These are phyloP conservation scores for Pichia sporocuriosa DNA, from an alignment of 805 yeast genomes.

Conservation along the genomic window DNA sequence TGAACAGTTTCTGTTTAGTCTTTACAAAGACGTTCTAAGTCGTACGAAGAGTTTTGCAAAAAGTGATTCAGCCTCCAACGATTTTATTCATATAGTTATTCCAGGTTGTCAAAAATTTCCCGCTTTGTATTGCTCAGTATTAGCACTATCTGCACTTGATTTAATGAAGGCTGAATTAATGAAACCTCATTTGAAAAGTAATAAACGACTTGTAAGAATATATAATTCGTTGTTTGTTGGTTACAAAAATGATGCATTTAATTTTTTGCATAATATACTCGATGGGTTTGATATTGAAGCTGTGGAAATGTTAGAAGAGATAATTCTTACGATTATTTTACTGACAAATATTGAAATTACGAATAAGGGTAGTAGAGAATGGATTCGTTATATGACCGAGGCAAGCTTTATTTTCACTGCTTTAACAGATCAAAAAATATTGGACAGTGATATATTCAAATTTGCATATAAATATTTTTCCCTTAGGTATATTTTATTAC, in stretches of 20 bases:
- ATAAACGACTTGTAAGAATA: slow-evolving; percentile 1
- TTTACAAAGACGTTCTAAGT: slow-evolving; percentile 21
- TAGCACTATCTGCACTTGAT: slow-evolving; percentile 24
- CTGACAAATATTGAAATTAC: slow-evolving; percentile 29
- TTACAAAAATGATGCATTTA: slow-evolving; percentile 28
- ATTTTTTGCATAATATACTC: slow-evolving; percentile 22
- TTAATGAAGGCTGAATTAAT: slow-evolving; percentile 17
- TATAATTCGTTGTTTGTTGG: slow-evolving; percentile 14
- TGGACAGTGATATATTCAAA: slow-evolving; percentile 19
- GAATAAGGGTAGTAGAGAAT: slow-evolving; percentile 23
- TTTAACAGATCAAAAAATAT: slow-evolving; percentile 17
- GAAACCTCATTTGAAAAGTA: not conserved
- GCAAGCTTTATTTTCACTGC: slow-evolving; percentile 25
- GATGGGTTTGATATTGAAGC: slow-evolving; percentile 20
- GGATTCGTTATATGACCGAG: slow-evolving; percentile 29
- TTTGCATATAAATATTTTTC: slow-evolving; percentile 30
- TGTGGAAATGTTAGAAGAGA: slow-evolving; percentile 22
- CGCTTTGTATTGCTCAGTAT: slow-evolving; percentile 22
- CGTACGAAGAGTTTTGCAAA: slow-evolving; percentile 21
- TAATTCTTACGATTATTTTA: slow-evolving; percentile 25
- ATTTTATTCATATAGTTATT: slow-evolving; percentile 23
- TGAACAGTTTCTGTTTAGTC: slow-evolving; percentile 18
- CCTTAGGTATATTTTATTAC: slow-evolving; percentile 24
- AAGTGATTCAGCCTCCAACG: slow-evolving; percentile 19
- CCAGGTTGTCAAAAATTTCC: slow-evolving; percentile 23